phyloP scores from a whole-genome alignment of 2,329 filamentous ascomycete species.

The Nakataea oryzae region DNA sequence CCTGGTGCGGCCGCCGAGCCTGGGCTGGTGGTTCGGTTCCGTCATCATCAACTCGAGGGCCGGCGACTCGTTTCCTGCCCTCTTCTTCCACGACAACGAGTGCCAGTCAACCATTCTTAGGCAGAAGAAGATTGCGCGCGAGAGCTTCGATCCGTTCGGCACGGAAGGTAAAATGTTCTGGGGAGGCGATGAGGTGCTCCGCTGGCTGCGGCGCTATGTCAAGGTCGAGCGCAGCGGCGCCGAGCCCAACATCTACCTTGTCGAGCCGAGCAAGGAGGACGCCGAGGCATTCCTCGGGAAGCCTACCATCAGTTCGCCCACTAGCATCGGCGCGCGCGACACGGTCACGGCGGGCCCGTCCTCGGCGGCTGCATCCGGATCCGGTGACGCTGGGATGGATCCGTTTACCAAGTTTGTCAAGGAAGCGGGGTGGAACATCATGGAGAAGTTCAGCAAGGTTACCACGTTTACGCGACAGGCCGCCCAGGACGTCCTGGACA shows the following conservation, averaged over 20 bases:
- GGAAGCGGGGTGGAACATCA: conserved; percentile 88
- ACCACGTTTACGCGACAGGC: conserved; percentile 91
- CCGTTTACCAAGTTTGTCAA: conserved; percentile 89
- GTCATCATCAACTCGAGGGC: conserved; percentile 84
- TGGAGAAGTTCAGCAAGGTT: conserved; percentile 95
- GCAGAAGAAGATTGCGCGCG: conserved; percentile 73
- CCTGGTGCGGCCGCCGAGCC: conserved; percentile 77
- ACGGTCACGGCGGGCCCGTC: conserved; percentile 16
- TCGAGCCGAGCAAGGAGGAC: conserved; percentile 75
- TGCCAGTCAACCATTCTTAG: conserved; percentile 93
- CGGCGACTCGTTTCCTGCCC: conserved; percentile 85
- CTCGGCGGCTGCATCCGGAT: conserved; percentile 12
- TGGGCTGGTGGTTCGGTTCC: conserved; percentile 98
- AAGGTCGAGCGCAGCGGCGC: conserved; percentile 72
- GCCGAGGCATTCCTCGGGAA: conserved; percentile 67
- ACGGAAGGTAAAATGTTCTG: conserved; percentile 80
- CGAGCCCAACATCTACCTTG: conserved; percentile 82
- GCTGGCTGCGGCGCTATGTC: conserved; percentile 82
- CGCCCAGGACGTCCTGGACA: conserved; percentile 84
- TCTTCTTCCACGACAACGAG: conserved; percentile 97
- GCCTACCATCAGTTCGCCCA: conserved; percentile 25
- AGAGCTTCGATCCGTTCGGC: conserved; percentile 85
- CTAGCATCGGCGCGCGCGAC: conserved; percentile 30
- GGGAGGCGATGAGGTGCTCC: conserved; percentile 90
- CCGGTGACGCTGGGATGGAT: conserved; percentile 69